Base-by-base conservation (phyloP, 2,329 filamentous ascomycete genomes). In the Trichophyton mentagrophytes region DNA sequence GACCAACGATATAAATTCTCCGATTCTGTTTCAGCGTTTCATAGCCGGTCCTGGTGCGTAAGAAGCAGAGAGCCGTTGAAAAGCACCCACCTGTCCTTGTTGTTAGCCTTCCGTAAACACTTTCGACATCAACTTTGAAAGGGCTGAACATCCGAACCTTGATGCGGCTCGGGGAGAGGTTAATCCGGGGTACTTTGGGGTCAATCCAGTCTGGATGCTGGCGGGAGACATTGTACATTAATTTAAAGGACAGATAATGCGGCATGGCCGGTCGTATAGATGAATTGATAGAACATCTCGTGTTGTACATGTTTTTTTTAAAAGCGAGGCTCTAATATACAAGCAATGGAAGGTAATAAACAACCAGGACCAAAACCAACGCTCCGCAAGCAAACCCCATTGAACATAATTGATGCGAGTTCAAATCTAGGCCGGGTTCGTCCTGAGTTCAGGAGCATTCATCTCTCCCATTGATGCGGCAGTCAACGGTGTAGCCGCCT, bases 21-120 rank as follows among this genome's bases (percentile, higher is more conserved):
- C 55, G 13, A 33, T 56, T 59, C 27, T 57, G 46, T 58, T 44
- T 59, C 51, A 61, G 44, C 44, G 40, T 51, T 40, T 59, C 59
- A 61, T 61, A 57, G 46, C 58, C 38, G 59, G 56, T 22, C 22
- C 22, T 27, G 47, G 36, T 38, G 11, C 33, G 33, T 38, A 38
- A 13, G 33, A 38, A 33, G 30, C 55, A 46, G 27, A 57, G 44
- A 22, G 49, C 44, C 42, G 53, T 58, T 38, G 8, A 38, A 38
- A 33, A 42, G 40, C 30, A 61, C 55, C 42, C 15, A 8, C 40
- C n/a, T n/a, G 44, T 38, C 42, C 46, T 55, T 55, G 22, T 53
- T 25, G 3, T 53, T 53, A n/a, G 1, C 27, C 27, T 53, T 33
- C 22, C n/a, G 42, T 58, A 15, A 38, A 38, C 33, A 38, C 27